Evolutionary conservation across 805 yeast genomes (phyloP).

Genomic region (Saturnispora diversa): DNA sequence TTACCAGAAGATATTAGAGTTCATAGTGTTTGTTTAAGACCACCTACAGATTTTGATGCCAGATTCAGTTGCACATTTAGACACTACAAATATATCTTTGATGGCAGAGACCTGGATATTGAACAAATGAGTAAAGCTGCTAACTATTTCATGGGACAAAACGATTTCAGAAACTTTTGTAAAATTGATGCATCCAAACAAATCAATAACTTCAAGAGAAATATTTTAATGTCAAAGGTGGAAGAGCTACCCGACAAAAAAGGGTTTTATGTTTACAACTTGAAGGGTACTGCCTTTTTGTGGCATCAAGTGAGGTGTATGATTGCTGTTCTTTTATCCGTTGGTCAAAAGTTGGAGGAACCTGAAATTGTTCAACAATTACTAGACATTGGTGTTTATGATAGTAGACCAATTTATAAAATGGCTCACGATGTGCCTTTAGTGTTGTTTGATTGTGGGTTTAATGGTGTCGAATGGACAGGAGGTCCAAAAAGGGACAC

Average conservation of each 20-base stretch:
- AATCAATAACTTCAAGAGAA: conserved; percentile 67
- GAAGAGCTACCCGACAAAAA: conserved; percentile 15
- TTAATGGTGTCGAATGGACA: conserved; percentile 57
- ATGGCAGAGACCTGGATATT: conserved; percentile 48
- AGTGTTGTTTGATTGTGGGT: conserved; percentile 78
- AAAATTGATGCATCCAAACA: conserved; percentile 93
- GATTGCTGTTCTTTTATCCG: conserved; percentile 72
- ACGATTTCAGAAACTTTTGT: conserved; percentile 92
- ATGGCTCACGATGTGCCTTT: conserved; percentile 90
- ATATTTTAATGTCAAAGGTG: conserved; percentile 36
- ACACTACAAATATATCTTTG: conserved; percentile 79
- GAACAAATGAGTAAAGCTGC: conserved; percentile 67
- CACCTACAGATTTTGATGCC: conserved; percentile 81
- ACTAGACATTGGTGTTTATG: conserved; percentile 45
- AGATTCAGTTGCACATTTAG: conserved; percentile 82
- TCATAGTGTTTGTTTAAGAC: conserved; percentile 76
- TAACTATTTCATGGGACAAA: conserved; percentile 52
- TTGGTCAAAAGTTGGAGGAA: conserved; percentile 70
- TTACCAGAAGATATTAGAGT: conserved; percentile 76
- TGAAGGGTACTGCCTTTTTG: conserved; percentile 81
- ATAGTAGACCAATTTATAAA: conserved; percentile 70
- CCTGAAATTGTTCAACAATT: conserved; percentile 51
- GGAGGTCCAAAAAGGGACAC: conserved; percentile 28
- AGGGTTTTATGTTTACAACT: conserved; percentile 59
- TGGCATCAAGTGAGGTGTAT: conserved; percentile 99